Conservation (phyloP, 371 early-diverging fungal genomes). For the Syncephalastrum sp. region DNA sequence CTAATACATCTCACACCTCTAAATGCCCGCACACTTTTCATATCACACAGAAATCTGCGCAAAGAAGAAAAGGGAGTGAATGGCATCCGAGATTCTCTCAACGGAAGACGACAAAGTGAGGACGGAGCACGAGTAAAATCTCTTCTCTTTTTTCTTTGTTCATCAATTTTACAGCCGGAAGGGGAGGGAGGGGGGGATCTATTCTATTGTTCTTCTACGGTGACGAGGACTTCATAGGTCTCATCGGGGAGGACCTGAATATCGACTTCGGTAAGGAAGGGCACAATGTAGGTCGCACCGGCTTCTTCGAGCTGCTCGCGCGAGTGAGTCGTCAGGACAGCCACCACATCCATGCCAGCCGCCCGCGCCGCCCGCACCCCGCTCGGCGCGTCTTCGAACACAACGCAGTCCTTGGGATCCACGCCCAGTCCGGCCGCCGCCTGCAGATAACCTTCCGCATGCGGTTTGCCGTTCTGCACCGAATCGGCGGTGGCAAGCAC, state of each 20-base stretch:
- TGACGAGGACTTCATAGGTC: conserved; percentile 24
- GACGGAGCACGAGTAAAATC: too few relatives aligned
- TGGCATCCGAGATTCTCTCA: too few relatives aligned
- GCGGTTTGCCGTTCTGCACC: conserved; percentile 55
- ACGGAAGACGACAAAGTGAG: too few relatives aligned
- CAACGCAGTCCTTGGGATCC: conserved; percentile 53
- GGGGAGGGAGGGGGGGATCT: too few relatives aligned
- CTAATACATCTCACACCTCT: too few relatives aligned
- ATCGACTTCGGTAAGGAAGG: conserved; percentile 48
- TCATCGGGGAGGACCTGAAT: conserved; percentile 37
- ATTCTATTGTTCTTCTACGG: conserved; percentile 1
- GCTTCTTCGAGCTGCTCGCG: conserved; percentile 51
- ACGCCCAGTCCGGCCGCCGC: conserved; percentile 45
- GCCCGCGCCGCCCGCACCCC: conserved; percentile 54
- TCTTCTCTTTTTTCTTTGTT: too few relatives aligned
- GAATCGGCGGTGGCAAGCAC: conserved; percentile 35
- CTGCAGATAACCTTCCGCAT: conserved; percentile 60
- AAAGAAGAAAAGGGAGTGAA: too few relatives aligned
- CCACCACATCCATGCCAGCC: conserved; percentile 57
- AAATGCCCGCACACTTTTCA: too few relatives aligned
- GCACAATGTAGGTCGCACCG: conserved; percentile 54
- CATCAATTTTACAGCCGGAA: too few relatives aligned
- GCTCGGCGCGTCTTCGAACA: conserved; percentile 71
- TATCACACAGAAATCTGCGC: too few relatives aligned
- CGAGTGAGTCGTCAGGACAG: conserved; percentile 57